Evolutionary conservation across 176 grass and related monocot species (phyloP).

Genomic region (Carex myosuroides): DNA sequence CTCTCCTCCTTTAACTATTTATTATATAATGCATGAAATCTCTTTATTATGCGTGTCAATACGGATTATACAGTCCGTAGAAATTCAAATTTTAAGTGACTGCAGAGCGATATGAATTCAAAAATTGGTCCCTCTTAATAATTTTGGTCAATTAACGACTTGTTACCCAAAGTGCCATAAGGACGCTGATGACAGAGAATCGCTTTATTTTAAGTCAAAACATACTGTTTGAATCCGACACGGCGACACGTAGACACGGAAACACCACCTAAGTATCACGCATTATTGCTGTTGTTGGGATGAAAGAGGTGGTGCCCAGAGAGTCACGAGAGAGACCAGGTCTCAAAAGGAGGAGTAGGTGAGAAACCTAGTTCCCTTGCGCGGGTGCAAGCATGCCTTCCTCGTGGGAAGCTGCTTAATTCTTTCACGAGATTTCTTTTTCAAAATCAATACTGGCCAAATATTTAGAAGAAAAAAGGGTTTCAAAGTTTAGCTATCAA

Average conservation of each 20-base stretch:
- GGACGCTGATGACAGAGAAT: not conserved
- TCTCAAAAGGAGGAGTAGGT: not conserved
- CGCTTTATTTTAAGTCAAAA: not conserved
- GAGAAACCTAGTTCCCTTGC: not conserved
- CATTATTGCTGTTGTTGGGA: not conserved
- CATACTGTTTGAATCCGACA: not conserved
- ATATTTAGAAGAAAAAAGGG: not conserved
- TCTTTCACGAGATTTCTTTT: not conserved
- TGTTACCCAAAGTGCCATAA: not conserved
- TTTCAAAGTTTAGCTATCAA: not conserved
- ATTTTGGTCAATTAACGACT: not conserved
- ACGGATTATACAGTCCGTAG: no score
- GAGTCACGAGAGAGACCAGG: not conserved
- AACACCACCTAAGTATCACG: not conserved
- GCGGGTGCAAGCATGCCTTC: not conserved
- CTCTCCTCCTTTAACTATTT: no score
- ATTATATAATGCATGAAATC: no score
- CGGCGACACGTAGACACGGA: no score
- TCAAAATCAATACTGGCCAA: not conserved
- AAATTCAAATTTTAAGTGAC: no score
- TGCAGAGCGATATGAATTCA: no score
- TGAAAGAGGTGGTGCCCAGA: not conserved
- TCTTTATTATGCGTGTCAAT: no score
- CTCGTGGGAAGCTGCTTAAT: not conserved
- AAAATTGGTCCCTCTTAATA: no score